Base-by-base conservation (phyloP, 306 rosid genomes). In the Echinosophora koreensis region DNA sequence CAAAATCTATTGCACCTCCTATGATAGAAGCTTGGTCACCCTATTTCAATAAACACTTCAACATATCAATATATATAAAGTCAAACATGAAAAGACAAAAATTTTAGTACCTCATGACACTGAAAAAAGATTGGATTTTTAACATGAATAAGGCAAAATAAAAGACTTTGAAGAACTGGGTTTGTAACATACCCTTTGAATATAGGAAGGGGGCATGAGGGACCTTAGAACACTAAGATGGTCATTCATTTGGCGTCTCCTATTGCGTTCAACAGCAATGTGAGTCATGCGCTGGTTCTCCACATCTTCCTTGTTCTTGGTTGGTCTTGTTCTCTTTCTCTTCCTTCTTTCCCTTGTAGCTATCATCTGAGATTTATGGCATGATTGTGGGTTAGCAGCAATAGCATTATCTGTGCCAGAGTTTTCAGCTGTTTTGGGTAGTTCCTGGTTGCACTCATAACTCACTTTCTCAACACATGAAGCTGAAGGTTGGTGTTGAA, bases 1-100 rank as follows among this genome's bases (percentile, higher is more conserved):
- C 98, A 69, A 92, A 96, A 78, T 96, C 92, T 69, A 96, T 96
- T 78, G 99, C 97, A 39, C 99, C 97, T 51, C 99, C 99, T 59
- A 96, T 90, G 9, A 92, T 88, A 1, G 99, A 96, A 4, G 99
- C 98, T 87, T 95, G 99, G 89, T 96, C 99, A 51, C 99, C 99
- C 98, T 96, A 34, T 12, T 60, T 34, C 67, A 30, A 14, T 11
- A 0, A 42, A 57, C 11, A 58, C 35, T n/a, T 59, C 58, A 60
- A 6, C n/a, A 18, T 62, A 18, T 62, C 38, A 61, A 74, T 59
- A 17, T 30, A 46, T 32, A 17, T 30, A 30, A 47, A 74, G 61
- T 8, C 7, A 10, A 7, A 47, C 8, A 3, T 30, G 8, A 22
- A 47, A 17, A 47, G 13, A 18, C 66, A 54, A 42, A 46, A 47